phyloP scores from a whole-genome alignment of 176 grass and related monocot genomes.

The Triticum timopheevii region DNA sequence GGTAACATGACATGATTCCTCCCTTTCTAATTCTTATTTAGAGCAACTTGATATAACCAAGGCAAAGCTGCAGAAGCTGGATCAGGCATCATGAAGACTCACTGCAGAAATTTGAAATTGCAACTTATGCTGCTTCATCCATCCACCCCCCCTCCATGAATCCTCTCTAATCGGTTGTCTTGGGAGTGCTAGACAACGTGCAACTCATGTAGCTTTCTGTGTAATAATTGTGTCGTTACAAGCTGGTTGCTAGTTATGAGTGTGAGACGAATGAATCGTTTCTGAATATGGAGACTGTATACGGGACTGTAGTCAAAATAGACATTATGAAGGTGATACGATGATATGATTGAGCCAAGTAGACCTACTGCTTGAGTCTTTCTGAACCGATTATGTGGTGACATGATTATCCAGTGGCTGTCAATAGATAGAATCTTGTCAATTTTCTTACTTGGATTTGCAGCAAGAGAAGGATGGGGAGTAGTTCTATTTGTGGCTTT shows the following conservation, averaged over 20 bases:
- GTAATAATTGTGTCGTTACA: not conserved
- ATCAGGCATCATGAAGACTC: slow-evolving; percentile 23
- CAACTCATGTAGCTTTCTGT: not conserved
- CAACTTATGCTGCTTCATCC: not conserved
- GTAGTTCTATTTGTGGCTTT: too few relatives aligned
- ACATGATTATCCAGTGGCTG: too few relatives aligned
- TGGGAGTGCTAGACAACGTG: not conserved
- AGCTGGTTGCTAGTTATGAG: not conserved
- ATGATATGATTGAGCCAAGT: too few relatives aligned
- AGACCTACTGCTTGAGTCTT: too few relatives aligned
- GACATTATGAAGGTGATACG: too few relatives aligned
- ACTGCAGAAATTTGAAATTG: not conserved
- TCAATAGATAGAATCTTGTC: too few relatives aligned
- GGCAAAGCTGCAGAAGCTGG: slow-evolving; percentile 32
- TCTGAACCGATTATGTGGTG: too few relatives aligned
- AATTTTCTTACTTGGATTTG: too few relatives aligned
- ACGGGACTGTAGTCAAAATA: too few relatives aligned
- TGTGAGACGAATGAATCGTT: not conserved
- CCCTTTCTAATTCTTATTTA: not conserved
- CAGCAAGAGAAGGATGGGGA: too few relatives aligned
- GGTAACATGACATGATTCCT: not conserved
- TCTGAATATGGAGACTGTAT: not conserved
- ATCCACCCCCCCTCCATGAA: not conserved
- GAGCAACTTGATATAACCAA: slow-evolving; percentile 47
- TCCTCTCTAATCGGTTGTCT: too few relatives aligned